phyloP scores from a whole-genome alignment of 495 filamentous ascomycete genomes.

The Xylaria intraflava region DNA sequence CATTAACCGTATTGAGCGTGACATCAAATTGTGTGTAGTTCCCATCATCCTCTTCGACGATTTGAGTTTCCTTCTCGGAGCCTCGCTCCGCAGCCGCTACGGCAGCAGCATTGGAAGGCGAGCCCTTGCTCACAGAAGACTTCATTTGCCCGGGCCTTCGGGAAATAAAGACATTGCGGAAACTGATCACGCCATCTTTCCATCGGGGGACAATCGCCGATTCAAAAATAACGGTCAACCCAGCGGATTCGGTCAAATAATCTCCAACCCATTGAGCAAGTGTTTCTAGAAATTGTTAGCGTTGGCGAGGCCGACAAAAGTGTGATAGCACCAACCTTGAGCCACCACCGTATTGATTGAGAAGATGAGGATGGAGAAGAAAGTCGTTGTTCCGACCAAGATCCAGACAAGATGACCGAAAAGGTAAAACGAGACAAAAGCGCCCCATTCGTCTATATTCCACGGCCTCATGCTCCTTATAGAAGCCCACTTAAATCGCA shows the following conservation, averaged over 20 bases:
- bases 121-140: slow-evolving; percentile 85
- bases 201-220: slow-evolving; percentile 95
- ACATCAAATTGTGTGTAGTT: slow-evolving; percentile 98
- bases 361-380: slow-evolving; percentile 85
- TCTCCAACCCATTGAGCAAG: slow-evolving; percentile 89
- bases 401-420: slow-evolving; percentile 93
- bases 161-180: slow-evolving; percentile 95
- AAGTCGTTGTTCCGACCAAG: slow-evolving; percentile 90
- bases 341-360: slow-evolving; percentile 94
- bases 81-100: slow-evolving; percentile 71
- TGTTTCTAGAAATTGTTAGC: slow-evolving; percentile 55
- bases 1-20: slow-evolving; percentile 90
- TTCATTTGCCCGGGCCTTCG: slow-evolving; percentile 74
- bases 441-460: slow-evolving; percentile 90
- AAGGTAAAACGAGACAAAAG: slow-evolving; percentile 91
- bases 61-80: slow-evolving; percentile 28
- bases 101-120: slow-evolving; percentile 75
- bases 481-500: slow-evolving; percentile 96
- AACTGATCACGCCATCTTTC: slow-evolving; percentile 88
- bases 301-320: neutral
- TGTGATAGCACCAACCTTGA: slow-evolving; percentile 54
- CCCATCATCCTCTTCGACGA: slow-evolving; percentile 68
- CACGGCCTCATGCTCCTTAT: slow-evolving; percentile 93
- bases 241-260: slow-evolving; percentile 89
- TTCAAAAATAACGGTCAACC: slow-evolving; percentile 94